A percentile compares a stretch with the other conserved stretches of the same genome.
Evolutionary conservation across 352 stramenopile genomes (phyloP).

Genomic region (Globisporangium ultimum): DNA sequence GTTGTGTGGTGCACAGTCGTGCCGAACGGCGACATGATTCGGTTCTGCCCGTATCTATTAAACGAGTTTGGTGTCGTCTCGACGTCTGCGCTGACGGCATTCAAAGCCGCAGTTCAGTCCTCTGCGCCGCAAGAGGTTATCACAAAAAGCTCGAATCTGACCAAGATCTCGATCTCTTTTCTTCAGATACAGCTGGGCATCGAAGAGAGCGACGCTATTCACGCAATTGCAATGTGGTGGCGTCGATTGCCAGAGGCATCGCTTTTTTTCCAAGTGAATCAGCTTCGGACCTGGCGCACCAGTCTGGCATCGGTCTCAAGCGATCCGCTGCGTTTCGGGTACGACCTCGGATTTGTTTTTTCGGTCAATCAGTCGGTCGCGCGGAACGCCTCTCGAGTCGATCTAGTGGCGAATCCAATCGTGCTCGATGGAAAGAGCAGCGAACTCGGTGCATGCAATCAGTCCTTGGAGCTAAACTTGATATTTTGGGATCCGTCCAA

Average conservation of each 20-base stretch:
- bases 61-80: conserved; percentile 36
- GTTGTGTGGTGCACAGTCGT: conserved; percentile 48
- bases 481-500: conserved; percentile 39
- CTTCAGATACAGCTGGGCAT: conserved; percentile 31
- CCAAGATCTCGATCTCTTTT: conserved; percentile 33
- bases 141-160: conserved; percentile 33
- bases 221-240: conserved; percentile 40
- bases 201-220: conserved; percentile 18
- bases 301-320: conserved; percentile 6
- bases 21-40: conserved; percentile 8
- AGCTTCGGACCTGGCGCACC: conserved; percentile 35
- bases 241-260: conserved; percentile 29
- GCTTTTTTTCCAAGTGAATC: conserved; percentile 41
- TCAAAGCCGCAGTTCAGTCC: conserved; percentile 30
- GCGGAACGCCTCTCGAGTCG: conserved; percentile 18
- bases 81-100: conserved; percentile 18
- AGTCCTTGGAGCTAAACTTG: conserved; percentile 27
- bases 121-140: conserved; percentile 19
- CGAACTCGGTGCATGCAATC: conserved; percentile 23
- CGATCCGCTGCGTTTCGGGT: conserved; percentile 47
- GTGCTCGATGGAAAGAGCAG: conserved; percentile 4
- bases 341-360: conserved; percentile 39
- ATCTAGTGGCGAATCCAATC: conserved; percentile 39
- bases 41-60: conserved; percentile 30
- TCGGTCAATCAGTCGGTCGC: conserved; percentile 16